Evolutionary conservation across 257 asterid genomes (phyloP).

Genomic region (Leptodermis oblonga): DNA sequence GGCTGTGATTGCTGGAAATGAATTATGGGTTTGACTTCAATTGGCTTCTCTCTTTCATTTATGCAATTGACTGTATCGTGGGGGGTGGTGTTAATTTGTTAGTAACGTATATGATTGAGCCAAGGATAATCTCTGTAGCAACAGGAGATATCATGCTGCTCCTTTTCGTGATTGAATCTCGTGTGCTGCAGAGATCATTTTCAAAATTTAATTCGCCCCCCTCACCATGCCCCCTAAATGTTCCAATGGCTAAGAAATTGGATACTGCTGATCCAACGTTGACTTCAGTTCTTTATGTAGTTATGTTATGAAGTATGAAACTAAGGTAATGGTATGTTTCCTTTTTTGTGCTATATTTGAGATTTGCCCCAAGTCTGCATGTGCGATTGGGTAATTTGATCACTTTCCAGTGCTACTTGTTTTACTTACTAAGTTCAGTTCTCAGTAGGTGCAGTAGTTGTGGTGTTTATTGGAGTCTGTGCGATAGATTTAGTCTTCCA

Average conservation of each 20-base stretch:
- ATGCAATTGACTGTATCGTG: constrained; percentile 12
- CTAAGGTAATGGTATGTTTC: not conserved
- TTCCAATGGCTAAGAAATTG: not conserved
- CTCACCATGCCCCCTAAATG: not conserved
- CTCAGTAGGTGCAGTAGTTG: not conserved
- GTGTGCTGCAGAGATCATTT: not conserved
- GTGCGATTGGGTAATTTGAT: not conserved
- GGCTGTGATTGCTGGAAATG: not conserved
- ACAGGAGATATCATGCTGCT: not conserved
- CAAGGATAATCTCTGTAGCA: constrained; percentile 9
- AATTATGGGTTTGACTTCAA: constrained; percentile 19
- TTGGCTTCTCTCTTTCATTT: constrained; percentile 23
- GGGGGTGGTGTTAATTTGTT: constrained; percentile 16
- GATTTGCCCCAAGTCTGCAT: not conserved
- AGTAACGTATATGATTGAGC: constrained; percentile 13
- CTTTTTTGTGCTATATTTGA: not conserved
- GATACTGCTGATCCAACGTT: not conserved
- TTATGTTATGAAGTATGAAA: not conserved
- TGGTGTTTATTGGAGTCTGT: not conserved
- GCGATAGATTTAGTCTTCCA: not conserved
- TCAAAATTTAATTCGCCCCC: not conserved
- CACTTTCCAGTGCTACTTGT: not conserved
- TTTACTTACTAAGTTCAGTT: not conserved
- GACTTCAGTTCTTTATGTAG: not conserved
- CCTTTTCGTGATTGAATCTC: not conserved